Percentiles rank a stretch among this genome's conserved stretches.
Conservation (phyloP, 306 rosid genomes). For the Lotus japonicus region DNA sequence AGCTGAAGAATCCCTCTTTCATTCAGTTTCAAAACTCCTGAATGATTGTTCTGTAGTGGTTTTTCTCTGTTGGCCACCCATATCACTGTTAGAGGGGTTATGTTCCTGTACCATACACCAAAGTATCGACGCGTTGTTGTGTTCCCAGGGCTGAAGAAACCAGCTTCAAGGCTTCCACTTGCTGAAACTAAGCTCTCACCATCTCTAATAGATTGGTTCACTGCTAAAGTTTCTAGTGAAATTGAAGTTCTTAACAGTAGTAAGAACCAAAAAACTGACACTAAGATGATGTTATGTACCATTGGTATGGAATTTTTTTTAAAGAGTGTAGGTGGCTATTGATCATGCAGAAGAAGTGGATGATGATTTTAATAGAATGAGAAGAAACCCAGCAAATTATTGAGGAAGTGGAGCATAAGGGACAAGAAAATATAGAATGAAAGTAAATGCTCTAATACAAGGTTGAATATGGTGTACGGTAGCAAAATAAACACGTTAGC, state of each 20-base stretch:
- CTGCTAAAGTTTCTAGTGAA: not conserved
- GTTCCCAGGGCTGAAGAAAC: conserved; percentile 18
- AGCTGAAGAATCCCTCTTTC: not conserved
- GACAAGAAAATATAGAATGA: no score
- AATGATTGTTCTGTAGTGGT: not conserved
- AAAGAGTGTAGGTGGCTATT: not conserved
- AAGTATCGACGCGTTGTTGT: not conserved
- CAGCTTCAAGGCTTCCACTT: not conserved
- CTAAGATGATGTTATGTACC: not conserved
- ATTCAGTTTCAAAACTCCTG: not conserved
- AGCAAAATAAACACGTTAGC: no score
- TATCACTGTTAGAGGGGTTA: conserved; percentile 6
- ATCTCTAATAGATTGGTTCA: not conserved
- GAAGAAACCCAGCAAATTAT: no score
- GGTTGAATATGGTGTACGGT: no score
- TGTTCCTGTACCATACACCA: conserved; percentile 15
- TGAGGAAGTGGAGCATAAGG: no score
- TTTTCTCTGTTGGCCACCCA: conserved; percentile 28
- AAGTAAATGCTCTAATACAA: no score
- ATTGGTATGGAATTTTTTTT: no score
- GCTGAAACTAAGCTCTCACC: conserved; percentile 14
- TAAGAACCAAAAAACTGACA: not conserved
- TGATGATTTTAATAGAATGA: no score
- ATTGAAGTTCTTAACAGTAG: not conserved
- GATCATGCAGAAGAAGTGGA: no score